phyloP scores from a whole-genome alignment of 2,329 filamentous ascomycete genomes.

The Neonectria punicea region DNA sequence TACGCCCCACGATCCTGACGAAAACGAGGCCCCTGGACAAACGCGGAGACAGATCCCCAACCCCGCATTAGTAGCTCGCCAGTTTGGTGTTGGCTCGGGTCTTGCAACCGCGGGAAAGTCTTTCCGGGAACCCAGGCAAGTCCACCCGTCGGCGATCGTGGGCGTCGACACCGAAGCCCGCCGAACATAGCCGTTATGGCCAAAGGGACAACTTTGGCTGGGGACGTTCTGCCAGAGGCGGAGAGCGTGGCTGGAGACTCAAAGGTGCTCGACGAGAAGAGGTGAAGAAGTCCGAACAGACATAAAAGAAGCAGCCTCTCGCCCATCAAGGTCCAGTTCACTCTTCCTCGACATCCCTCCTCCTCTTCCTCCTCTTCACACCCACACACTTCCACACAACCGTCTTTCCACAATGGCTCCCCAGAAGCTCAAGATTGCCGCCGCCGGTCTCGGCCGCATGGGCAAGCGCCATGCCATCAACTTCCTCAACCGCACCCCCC shows the following conservation, averaged over 20 bases:
- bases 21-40: neutral
- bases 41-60: neutral
- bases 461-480: conserved; percentile 62
- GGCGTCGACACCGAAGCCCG: neutral
- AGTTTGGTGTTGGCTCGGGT: no score
- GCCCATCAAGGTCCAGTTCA: no score
- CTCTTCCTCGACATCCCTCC: no score
- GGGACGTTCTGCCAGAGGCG: no score
- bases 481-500: conserved; percentile 56
- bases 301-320: no score
- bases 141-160: neutral
- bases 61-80: conserved; percentile 6
- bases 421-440: conserved; percentile 54
- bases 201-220: no score
- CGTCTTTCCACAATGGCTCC: conserved; percentile 24
- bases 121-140: conserved; percentile 11
- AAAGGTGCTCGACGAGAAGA: no score
- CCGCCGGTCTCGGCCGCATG: conserved; percentile 63
- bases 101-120: conserved; percentile 3
- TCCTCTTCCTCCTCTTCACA: no score
- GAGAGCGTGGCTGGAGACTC: no score
- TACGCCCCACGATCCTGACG: no score
- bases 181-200: no score
- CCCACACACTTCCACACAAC: neutral
- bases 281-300: no score